A percentile compares a stretch with the other conserved stretches of the same genome.
Conservation (phyloP, 805 yeast genomes). For the Martiniozyma abietophila region DNA sequence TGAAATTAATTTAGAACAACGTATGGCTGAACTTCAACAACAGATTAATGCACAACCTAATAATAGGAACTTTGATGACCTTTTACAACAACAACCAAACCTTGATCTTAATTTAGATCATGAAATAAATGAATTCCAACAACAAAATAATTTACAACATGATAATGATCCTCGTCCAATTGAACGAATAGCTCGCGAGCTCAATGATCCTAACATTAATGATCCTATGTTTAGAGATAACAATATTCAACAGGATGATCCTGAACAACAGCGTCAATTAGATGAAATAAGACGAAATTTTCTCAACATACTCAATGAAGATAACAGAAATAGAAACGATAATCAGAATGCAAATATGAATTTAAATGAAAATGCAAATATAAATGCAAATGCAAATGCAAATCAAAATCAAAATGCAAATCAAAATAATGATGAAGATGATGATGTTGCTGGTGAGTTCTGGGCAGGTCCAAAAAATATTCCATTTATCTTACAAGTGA, state of each 20-base stretch:
- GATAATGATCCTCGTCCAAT: no score
- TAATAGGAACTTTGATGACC: background rate
- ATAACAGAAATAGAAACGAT: slow-evolving; percentile 16
- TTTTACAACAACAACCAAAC: slow-evolving; percentile 5
- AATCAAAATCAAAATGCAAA: slow-evolving; percentile 1
- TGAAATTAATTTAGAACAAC: no score
- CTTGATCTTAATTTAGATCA: no score
- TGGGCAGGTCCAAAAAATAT: slow-evolving; percentile 12
- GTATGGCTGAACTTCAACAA: no score
- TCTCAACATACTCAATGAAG: slow-evolving; percentile 8
- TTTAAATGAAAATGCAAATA: background rate
- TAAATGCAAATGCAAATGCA: background rate
- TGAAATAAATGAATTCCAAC: no score
- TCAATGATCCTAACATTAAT: no score
- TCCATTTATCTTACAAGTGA: slow-evolving; percentile 13
- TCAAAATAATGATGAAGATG: slow-evolving; percentile 5
- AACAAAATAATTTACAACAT: no score
- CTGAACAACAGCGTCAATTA: no score
- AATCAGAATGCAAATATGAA: slow-evolving; percentile 11
- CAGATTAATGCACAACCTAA: no score
- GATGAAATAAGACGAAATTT: background rate
- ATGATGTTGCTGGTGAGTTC: slow-evolving; percentile 6
- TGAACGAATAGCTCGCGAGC: no score
- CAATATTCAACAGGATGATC: background rate
- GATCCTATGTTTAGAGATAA: no score